Evolutionary conservation across 2,329 filamentous ascomycete genomes (phyloP).

Genomic region (Corniculantispora saksenae): DNA sequence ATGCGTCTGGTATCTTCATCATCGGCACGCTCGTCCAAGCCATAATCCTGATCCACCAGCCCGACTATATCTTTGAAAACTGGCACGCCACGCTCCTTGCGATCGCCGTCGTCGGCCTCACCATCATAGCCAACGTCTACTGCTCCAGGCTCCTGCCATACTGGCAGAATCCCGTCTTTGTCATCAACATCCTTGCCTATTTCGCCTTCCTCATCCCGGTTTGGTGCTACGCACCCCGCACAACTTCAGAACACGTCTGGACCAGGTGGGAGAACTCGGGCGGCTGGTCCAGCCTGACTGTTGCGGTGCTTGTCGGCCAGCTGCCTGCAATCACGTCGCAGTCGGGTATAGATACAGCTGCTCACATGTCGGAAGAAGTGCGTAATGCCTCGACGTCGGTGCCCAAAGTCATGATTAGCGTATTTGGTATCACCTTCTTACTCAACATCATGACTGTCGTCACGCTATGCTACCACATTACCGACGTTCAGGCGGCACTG

Average conservation of each 20-base stretch:
- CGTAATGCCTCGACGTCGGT: conserved; percentile 21
- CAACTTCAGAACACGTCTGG: conserved; percentile 21
- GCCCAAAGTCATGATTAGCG: conserved; percentile 19
- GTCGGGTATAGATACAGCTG: conserved; percentile 20
- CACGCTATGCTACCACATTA: conserved; percentile 20
- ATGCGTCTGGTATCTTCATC: conserved; percentile 20
- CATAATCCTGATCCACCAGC: conserved; percentile 20
- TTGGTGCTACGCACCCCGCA: conserved; percentile 21
- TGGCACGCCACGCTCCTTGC: conserved; percentile 22
- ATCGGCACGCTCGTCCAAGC: conserved; percentile 21
- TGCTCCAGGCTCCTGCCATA: conserved; percentile 19
- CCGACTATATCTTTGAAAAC: conserved; percentile 12
- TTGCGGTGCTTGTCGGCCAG: conserved; percentile 23
- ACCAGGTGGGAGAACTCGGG: conserved; percentile 20
- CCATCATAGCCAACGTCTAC: conserved; percentile 17
- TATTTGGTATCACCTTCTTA: conserved; percentile 12
- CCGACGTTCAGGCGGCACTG: conserved; percentile 17
- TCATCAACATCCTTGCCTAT: conserved; percentile 20
- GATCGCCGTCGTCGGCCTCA: conserved; percentile 13
- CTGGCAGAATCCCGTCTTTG: conserved; percentile 23
- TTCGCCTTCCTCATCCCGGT: conserved; percentile 21
- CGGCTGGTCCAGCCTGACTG: conserved; percentile 19
- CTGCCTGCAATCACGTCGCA: conserved; percentile 19
- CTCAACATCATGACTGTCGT: conserved; percentile 15
- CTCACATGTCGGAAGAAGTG: conserved; percentile 24